phyloP scores from a whole-genome alignment of 1,139 yeast species.

The Scheffersomyces insectosa region DNA sequence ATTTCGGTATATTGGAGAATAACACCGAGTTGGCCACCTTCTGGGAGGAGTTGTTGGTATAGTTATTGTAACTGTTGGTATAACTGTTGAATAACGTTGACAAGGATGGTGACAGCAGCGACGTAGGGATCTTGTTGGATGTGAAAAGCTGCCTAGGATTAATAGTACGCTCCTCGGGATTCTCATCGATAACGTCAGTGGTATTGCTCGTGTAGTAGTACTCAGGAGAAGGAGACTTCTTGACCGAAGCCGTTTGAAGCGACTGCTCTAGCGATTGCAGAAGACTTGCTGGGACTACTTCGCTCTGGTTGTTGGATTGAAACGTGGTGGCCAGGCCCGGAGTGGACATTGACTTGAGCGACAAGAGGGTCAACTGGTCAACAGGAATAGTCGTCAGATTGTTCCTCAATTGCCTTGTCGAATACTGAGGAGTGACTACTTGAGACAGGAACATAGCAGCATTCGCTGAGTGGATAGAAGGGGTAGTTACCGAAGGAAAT shows the following conservation, averaged over 20 bases:
- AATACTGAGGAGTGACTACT: conserved; percentile 7
- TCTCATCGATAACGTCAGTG: neutral
- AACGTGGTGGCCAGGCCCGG: neutral
- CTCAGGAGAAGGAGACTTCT: conserved; percentile 9
- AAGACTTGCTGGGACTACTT: neutral
- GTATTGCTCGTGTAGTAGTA: conserved; percentile 7
- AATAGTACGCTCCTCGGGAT: conserved; percentile 15
- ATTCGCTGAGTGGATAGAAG: neutral
- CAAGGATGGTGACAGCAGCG: conserved; percentile 19
- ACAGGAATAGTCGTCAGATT: conserved; percentile 13
- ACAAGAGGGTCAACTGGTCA: conserved; percentile 13
- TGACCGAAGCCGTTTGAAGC: neutral
- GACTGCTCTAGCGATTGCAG: neutral
- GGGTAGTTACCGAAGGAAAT: neutral
- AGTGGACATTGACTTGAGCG: conserved; percentile 5
- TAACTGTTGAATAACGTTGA: conserved; percentile 15
- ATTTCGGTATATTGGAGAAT: conserved; percentile 9
- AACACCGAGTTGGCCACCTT: no score
- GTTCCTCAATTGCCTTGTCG: conserved; percentile 2
- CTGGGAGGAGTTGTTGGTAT: conserved; percentile 1
- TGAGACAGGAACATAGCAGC: neutral
- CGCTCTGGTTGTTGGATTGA: neutral
- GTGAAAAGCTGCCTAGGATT: conserved; percentile 23
- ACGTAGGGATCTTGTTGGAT: conserved; percentile 11
- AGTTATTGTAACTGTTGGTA: conserved; percentile 1